Base-by-base conservation (phyloP, 352 stramenopile genomes). In the Blastocystis sp. region DNA sequence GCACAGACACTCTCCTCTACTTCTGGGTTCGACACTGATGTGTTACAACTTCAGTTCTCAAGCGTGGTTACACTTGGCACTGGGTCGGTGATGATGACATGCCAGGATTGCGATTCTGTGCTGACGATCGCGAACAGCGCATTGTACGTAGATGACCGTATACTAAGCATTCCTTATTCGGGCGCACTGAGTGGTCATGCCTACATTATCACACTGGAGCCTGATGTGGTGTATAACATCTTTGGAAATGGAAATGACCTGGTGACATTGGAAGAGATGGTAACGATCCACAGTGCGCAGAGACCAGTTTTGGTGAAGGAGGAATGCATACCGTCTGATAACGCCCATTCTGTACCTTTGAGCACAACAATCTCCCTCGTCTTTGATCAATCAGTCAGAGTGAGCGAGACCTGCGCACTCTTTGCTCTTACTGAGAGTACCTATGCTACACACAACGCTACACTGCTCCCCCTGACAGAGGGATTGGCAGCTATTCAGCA, bases 221-320 rank as follows among this genome's bases (percentile, higher is more conserved):
- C 39, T 4, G 70, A 80, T 41, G 50, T 45, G 50, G 70, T 80
- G 70, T 64, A 43, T 26, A 80, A 80, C 45, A 62, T 80, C 20
- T 64, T 61, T n/a, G 70, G 70, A 11, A 80, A 80, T 23, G 70
- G 70, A 41, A 80, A 80, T 20, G 70, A 61, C 18, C 15, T 15
- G 9, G 39, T 53, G 26, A 37, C n/a, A 18, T 34, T 80, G 70
- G 55, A 23, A 4, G 34, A 77, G n/a, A n/a, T 23, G n/a, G 45
- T 80, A 13, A 62, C 11, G 11, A 47, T 80, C 13, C 45, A 80
- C 34, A 66, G 37, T 11, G 39, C 45, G 8, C 37, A 80, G 20
- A 64, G 29, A 26, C 70, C 70, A 13, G 50, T 34, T 4, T 41
- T 80, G 70, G 1, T 80, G 55, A 41, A 37, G 26, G 50, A 61